phyloP scores from a whole-genome alignment of 2,329 filamentous ascomycete species.

The Botrytis byssoidea region DNA sequence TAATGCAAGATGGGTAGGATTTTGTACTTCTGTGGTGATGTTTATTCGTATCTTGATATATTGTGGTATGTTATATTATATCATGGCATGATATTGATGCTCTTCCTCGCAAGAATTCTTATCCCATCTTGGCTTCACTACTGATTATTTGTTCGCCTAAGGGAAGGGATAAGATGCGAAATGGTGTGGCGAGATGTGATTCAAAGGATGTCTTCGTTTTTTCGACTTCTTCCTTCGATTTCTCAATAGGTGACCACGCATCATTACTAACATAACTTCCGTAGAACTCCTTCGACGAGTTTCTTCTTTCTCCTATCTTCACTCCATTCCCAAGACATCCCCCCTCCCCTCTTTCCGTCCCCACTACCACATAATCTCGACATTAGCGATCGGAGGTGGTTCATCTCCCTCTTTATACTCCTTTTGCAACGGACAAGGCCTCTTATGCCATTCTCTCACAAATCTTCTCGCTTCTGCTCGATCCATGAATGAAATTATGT shows the following conservation, averaged over 20 bases:
- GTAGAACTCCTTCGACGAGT: background rate
- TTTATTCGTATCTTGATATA: background rate
- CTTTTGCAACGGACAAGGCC: slow-evolving; percentile 41
- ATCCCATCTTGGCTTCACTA: too few relatives aligned
- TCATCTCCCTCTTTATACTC: slow-evolving; percentile 40
- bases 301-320: background rate
- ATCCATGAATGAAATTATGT: slow-evolving; percentile 37
- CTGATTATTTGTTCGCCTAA: background rate
- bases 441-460: slow-evolving; percentile 51
- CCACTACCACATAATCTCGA: slow-evolving; percentile 49
- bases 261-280: background rate
- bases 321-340: background rate
- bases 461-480: slow-evolving; percentile 44
- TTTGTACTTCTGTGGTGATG: background rate
- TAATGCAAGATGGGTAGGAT: background rate
- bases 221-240: background rate
- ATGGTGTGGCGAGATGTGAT: too few relatives aligned
- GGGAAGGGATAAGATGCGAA: background rate
- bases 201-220: background rate
- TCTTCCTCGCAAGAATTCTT: too few relatives aligned
- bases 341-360: background rate
- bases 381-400: slow-evolving; percentile 43
- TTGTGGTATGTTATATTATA: too few relatives aligned
- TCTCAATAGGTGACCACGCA: background rate
- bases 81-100: too few relatives aligned